phyloP scores from a whole-genome alignment of 805 yeast genomes.

The Blastobotrys chiropterorum region DNA sequence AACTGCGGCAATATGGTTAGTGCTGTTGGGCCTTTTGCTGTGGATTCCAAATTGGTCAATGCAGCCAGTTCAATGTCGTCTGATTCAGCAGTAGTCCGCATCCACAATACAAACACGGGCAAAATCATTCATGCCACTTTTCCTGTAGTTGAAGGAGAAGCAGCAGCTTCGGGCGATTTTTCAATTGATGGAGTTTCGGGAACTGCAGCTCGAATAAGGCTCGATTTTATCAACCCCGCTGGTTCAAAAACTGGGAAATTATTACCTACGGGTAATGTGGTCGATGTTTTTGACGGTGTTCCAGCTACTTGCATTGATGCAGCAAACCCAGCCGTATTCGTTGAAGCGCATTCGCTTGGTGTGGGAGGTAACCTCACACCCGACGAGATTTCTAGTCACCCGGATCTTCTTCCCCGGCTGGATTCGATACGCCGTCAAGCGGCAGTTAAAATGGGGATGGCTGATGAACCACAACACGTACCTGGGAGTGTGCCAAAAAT shows the following conservation, averaged over 20 bases:
- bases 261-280: constrained; percentile 3
- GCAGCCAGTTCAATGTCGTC: neutral
- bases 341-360: neutral
- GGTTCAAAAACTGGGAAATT: constrained; percentile 4
- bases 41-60: constrained; percentile 11
- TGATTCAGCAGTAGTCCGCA: constrained; percentile 5
- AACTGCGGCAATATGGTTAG: constrained; percentile 14
- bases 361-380: neutral
- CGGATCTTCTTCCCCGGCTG: neutral
- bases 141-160: neutral
- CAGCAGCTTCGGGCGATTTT: constrained; percentile 1
- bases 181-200: constrained; percentile 6
- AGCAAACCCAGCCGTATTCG: constrained; percentile 9
- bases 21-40: constrained; percentile 16
- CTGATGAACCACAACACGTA: neutral
- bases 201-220: constrained; percentile 4
- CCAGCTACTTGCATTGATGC: constrained; percentile 6
- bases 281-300: neutral
- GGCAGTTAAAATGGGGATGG: neutral
- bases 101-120: constrained; percentile 4
- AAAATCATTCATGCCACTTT: constrained; percentile 1
- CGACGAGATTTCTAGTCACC: neutral
- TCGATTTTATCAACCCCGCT: constrained; percentile 8
- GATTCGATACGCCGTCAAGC: neutral
- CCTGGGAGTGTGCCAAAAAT: neutral